Base-by-base conservation (phyloP, 2,329 filamentous ascomycete genomes). In the Fusarium sp. region DNA sequence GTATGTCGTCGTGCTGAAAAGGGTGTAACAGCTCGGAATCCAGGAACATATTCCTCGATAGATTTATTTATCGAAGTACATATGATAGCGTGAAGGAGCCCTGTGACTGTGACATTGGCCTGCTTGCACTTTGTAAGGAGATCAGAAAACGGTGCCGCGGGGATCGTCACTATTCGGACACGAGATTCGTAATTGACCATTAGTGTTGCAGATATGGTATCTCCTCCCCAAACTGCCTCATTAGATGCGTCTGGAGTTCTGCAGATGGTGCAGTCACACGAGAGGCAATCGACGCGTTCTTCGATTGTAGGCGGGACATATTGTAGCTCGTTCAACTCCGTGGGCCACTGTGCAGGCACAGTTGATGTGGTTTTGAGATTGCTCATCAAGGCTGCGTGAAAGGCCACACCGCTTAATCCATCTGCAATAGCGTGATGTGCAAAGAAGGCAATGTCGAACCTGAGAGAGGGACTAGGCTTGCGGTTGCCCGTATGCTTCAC, bases 371-470 rank as follows among this genome's bases (percentile, higher is more conserved):
- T 12, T 6, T 31, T 27, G 7, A 73, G 49, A 5, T 42, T 35
- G 0, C 25, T 54, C 57, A 68, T 63, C 0, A 73, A 11, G 3
- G 63, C 57, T 2, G 41, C 5, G 10, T 73, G 71, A 1, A 73
- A 73, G 3, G 60, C 39, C 5, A 71, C 20, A 0, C 58, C 52
- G 1, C 71, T 73, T 18, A 71, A 1, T 3, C 70, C 71, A 31
- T 74, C 70, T 1, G 60, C 61, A 3, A 74, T 52, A 3, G 70
- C 67, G 18, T 74, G 71, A 4, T 73, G 67, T 1, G 63, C 44
- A 6, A 68, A 13, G 38, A 73, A 73, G 14, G 49, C 25, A 13
- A 66, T 42, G 4, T 64, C 41, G 1, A 74, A 8, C 14, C 25
- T 73, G 3, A 7, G 2, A 14, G 25, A 17, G n/a, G 3, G 2